Evolutionary conservation across 805 yeast genomes (phyloP).

Genomic region (Candida manassasensis): DNA sequence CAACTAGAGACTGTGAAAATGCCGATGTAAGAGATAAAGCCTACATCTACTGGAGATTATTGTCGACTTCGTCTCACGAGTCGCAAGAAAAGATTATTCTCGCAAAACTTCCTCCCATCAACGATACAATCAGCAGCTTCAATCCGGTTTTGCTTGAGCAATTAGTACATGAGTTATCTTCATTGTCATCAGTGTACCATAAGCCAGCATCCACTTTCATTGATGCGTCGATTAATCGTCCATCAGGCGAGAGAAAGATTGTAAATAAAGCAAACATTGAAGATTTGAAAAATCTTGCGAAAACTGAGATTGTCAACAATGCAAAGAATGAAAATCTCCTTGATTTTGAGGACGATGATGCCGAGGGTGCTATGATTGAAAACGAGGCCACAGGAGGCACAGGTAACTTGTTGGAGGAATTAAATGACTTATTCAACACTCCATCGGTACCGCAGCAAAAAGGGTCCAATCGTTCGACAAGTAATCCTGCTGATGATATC

Average conservation of each 20-base stretch:
- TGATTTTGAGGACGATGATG: slow-evolving; percentile 73
- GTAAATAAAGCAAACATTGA: slow-evolving; percentile 45
- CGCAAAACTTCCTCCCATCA: slow-evolving; percentile 64
- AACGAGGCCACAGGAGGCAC: slow-evolving; percentile 13
- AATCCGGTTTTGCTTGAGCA: slow-evolving; percentile 64
- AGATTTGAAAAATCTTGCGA: slow-evolving; percentile 74
- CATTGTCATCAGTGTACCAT: slow-evolving; percentile 85
- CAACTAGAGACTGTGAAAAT: slow-evolving; percentile 63
- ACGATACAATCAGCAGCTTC: slow-evolving; percentile 66
- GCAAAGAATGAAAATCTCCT: slow-evolving; percentile 74
- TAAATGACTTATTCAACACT: slow-evolving; percentile 64
- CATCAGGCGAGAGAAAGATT: slow-evolving; percentile 9
- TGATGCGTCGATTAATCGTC: slow-evolving; percentile 36
- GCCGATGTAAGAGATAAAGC: slow-evolving; percentile 81
- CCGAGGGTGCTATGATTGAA: slow-evolving; percentile 11
- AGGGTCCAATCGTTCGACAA: slow-evolving; percentile 10
- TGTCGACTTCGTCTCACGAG: slow-evolving; percentile 44
- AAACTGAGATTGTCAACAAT: slow-evolving; percentile 62
- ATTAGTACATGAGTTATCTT: slow-evolving; percentile 70
- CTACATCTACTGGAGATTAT: slow-evolving; percentile 72
- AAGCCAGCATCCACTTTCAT: slow-evolving; percentile 70
- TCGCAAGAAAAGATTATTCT: slow-evolving; percentile 52
- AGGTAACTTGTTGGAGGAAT: slow-evolving; percentile 57
- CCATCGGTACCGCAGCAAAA: slow-evolving; percentile 20
- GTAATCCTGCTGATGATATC: slow-evolving; percentile 34